Evolutionary conservation across 1,284 basidiomycete species (phyloP).

Genomic region (Ganoderma lingzhi): DNA sequence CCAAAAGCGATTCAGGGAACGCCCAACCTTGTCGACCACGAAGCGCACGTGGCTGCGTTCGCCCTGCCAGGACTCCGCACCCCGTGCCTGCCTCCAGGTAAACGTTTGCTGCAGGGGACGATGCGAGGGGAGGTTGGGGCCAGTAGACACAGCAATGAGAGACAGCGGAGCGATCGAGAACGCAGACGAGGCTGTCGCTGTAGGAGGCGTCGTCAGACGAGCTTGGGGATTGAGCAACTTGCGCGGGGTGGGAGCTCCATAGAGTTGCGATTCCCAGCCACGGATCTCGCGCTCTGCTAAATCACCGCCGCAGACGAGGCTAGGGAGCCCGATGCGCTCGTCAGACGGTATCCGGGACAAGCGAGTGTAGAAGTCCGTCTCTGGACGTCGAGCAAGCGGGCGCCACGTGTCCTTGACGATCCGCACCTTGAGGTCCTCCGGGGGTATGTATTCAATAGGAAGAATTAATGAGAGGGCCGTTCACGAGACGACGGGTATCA

Average conservation of each 20-base stretch:
- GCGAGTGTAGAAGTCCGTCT: conserved; percentile 21
- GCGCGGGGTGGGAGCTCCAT: neutral
- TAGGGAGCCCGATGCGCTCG: conserved; percentile 9
- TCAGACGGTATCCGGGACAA: conserved; percentile 4
- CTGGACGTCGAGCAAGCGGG: conserved; percentile 12
- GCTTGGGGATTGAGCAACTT: neutral
- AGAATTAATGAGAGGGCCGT: neutral
- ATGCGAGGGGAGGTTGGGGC: neutral
- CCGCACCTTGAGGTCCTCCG: neutral
- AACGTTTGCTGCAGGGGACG: conserved; percentile 22
- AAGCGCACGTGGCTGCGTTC: conserved; percentile 32
- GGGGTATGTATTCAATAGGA: neutral
- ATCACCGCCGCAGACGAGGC: conserved; percentile 16
- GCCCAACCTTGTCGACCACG: conserved; percentile 24
- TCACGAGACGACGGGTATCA: neutral
- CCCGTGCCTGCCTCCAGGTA: conserved; percentile 8
- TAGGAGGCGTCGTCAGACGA: neutral
- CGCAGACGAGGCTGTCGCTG: neutral
- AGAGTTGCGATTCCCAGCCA: conserved; percentile 7
- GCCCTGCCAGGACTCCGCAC: neutral
- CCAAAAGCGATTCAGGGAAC: conserved; percentile 18
- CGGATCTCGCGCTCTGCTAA: conserved; percentile 17
- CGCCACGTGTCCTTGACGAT: conserved; percentile 33
- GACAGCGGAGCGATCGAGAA: neutral
- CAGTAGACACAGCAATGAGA: neutral